Evolutionary conservation across 106 monocot species (phyloP), one percentile per base, ranked within the genome.

Genomic region (Allium sativum): DNA sequence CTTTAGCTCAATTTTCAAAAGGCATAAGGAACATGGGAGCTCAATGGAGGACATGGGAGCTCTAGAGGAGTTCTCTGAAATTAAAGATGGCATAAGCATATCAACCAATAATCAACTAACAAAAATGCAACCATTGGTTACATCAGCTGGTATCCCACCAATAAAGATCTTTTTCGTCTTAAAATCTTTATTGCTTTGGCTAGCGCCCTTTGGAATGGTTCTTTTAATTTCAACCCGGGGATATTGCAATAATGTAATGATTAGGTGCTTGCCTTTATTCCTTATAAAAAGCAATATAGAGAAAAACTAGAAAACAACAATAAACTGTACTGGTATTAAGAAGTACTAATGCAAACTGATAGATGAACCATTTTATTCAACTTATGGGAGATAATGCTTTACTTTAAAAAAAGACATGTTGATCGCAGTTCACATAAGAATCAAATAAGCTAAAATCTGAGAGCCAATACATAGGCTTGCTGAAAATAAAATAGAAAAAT

Each of bases 91-190:
- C 59, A 40, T 45, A 17, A 20, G 4, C 4, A 55, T 11, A 18
- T 12, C 3, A 67, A 20, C n/a, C n/a, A n/a, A n/a, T n/a, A n/a
- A n/a, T n/a, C n/a, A n/a, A 41, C 8, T 8, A 47, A 47, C 8
- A 61, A 42, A 10, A 51, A 17, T 45, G 58, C 44, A 77, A 96
- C 95, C 95, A 57, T 91, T 81, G 55, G 79, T 72, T 6, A 82
- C 58, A 60, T 76, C 68, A 57, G 81, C 55, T 22, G 84, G 88
- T 45, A 98, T 87, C 16, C 96, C 96, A 58, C 96, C 96, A 82
- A 98, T 87, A 82, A 98, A 98, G 14, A 98, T 81, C 69, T 98
- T 98, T 50, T 85, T 98, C 46, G 96, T 98, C 69, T 83, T 96
- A 62, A 87, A 80, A 78, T 91, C 90, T 63, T 84, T 81, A n/a